Percentiles rank a stretch among this genome's conserved stretches.
Conservation (phyloP, 1,284 basidiomycete species). For the Phellopilus nigrolimitatus region DNA sequence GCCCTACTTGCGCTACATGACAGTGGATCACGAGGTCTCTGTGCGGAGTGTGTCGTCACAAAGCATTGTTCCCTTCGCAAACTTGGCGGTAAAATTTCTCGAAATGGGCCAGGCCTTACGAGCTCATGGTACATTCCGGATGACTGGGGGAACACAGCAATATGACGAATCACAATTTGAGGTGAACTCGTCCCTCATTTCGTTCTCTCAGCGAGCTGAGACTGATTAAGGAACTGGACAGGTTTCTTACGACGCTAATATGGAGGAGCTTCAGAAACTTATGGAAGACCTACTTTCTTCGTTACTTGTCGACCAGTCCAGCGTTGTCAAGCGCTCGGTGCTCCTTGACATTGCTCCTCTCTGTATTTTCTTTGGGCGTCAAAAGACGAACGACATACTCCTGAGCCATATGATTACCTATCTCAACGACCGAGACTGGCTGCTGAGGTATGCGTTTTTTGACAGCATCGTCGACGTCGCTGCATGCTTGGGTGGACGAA, state of each 20-base stretch:
- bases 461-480: constrained; percentile 95
- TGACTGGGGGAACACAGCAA: constrained; percentile 61
- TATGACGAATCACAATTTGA: constrained; percentile 74
- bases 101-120: constrained; percentile 91
- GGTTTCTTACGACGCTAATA: constrained; percentile 84
- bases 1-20: constrained; percentile 81
- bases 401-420: constrained; percentile 99
- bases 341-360: constrained; percentile 81
- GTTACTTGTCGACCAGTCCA: constrained; percentile 70
- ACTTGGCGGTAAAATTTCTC: constrained; percentile 79
- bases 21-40: constrained; percentile 80
- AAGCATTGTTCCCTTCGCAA: constrained; percentile 79
- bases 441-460: constrained; percentile 87
- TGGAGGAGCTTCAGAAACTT: constrained; percentile 80
- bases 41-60: constrained; percentile 89
- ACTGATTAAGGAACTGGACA: constrained; percentile 32
- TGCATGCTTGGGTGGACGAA: constrained; percentile 83
- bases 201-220: constrained; percentile 2
- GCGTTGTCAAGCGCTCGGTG: constrained; percentile 72
- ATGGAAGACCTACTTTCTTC: constrained; percentile 87
- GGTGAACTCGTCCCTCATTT: constrained; percentile 37
- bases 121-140: constrained; percentile 71
- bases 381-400: constrained; percentile 91
- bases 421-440: constrained; percentile 94
- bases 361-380: constrained; percentile 89